Percentiles rank a stretch among this genome's conserved stretches.
Conservation (phyloP, 2,329 filamentous ascomycete species). For the Colletotrichum kahawae region DNA sequence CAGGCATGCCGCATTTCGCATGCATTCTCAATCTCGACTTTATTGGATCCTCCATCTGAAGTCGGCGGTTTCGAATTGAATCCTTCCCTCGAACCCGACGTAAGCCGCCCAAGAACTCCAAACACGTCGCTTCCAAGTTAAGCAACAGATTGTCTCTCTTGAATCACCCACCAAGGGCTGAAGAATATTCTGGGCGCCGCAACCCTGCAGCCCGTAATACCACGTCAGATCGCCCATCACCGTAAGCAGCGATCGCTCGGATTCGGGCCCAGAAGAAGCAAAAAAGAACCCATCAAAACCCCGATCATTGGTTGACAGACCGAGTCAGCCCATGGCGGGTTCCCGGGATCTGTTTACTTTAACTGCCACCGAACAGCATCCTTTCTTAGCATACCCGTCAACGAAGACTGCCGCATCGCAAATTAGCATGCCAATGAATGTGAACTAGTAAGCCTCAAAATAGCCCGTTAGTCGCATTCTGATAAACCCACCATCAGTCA, state of each 20-base stretch:
- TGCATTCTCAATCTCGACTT: constrained; percentile 21
- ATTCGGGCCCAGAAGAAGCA: background rate
- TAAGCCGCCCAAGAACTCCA: background rate
- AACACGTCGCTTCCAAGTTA: background rate
- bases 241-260: background rate
- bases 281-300: background rate
- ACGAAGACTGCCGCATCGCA: background rate
- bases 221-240: background rate
- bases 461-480: background rate
- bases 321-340: background rate
- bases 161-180: background rate
- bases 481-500: background rate
- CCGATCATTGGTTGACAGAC: background rate
- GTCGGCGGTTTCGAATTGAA: constrained; percentile 34
- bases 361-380: background rate
- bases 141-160: background rate
- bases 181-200: background rate
- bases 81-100: background rate
- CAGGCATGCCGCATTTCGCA: background rate
- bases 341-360: background rate
- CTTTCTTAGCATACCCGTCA: background rate
- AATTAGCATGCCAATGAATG: background rate
- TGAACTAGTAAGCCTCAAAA: background rate
- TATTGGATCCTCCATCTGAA: constrained; percentile 38
- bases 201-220: background rate